Evolutionary conservation across 2,329 filamentous ascomycete species (phyloP), one percentile per base, ranked within the genome.

Genomic region (Pseudopithomyces chartarum): DNA sequence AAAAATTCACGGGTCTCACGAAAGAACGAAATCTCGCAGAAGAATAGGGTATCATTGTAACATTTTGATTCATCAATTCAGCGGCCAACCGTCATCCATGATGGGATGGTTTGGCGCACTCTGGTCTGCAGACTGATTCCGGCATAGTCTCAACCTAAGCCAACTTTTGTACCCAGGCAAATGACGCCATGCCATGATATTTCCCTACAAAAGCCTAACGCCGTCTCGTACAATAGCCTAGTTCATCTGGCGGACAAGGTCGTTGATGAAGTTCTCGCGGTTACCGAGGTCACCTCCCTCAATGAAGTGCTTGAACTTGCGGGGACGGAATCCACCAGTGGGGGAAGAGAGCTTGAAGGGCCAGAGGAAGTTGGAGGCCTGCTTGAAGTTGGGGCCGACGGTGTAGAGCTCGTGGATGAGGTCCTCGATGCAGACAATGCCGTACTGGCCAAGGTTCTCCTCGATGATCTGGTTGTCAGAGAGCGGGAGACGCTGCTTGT

Each of bases 271-370:
- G 77, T 97, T 91, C 87, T 99, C 95, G 70, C 95, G 91, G 89
- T 99, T 98, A 80, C 95, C 95, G 73, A 96, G 85, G 82, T 99
- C 95, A 90, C 95, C 95, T 83, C 94, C 95, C 87, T 97, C 91
- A 68, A 98, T 92, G 87, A 91, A 98, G 87, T 98, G 93, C 87
- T 92, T 95, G 90, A 98, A 98, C 87, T 98, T 99, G 83, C 95
- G 87, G 74, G 90, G 81, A 73, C 90, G 90, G 92, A 98, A 99
- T 69, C 95, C 95, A 81, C 95, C 95, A 73, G 84, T 98, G 79
- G 95, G 95, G 87, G 97, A 97, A 87, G 88, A 92, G 71, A 99
- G 90, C 91, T 99, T 98, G 90, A 99, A 99, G 80, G 95, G 95
- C 95, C 95, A 99, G 71, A 99, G 86, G 90, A 98, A 98, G 91